Evolutionary conservation across 108 stramenopile genomes (phyloP).

Genomic region (Fragilaria radians): DNA sequence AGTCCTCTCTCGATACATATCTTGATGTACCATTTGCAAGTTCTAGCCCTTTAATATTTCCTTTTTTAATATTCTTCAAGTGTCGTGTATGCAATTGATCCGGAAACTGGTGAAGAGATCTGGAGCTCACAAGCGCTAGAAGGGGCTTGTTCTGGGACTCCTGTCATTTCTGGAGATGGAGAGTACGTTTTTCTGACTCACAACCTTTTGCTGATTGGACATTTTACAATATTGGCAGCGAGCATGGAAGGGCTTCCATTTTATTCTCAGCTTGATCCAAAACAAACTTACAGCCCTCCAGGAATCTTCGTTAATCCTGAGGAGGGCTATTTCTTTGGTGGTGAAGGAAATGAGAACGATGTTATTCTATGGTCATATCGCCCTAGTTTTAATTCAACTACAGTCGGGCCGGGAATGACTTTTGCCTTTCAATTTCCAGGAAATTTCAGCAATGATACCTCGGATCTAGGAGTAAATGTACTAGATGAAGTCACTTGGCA

Average conservation of each 20-base stretch:
- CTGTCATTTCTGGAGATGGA: constrained; percentile 32
- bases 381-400: constrained; percentile 4
- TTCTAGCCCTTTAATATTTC: too few relatives aligned
- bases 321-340: constrained; percentile 30
- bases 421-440: constrained; percentile 33
- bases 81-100: background rate
- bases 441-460: constrained; percentile 10
- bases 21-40: too few relatives aligned
- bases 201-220: constrained; percentile 23
- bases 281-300: constrained; percentile 14
- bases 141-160: constrained; percentile 24
- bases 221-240: constrained; percentile 28
- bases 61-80: too few relatives aligned
- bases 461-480: constrained; percentile 6
- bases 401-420: constrained; percentile 12
- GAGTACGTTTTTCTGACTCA: constrained; percentile 34
- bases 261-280: constrained; percentile 7
- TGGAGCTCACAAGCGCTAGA: constrained; percentile 27
- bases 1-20: too few relatives aligned
- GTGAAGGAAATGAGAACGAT: constrained; percentile 20
- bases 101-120: constrained; percentile 8
- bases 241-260: constrained; percentile 1
- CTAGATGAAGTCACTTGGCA: constrained; percentile 18
- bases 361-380: constrained; percentile 15
- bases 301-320: constrained; percentile 33